Evolutionary conservation across 73 alveolate species (phyloP).

Genomic region (Urostyla sp.): DNA sequence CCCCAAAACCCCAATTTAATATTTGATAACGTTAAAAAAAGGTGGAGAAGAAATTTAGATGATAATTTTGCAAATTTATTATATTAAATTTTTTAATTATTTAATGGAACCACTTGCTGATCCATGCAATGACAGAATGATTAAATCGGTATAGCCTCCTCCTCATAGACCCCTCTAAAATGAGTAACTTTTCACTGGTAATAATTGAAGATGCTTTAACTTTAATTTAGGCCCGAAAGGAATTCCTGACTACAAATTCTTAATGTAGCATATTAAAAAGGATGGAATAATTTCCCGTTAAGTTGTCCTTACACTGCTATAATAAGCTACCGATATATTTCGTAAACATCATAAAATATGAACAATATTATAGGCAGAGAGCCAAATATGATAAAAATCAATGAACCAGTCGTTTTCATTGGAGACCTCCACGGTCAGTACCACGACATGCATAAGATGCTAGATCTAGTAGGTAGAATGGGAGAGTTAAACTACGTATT

Average conservation of each 20-base stretch:
- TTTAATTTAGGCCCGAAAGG: background rate
- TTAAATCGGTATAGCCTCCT: slow-evolving; percentile 50
- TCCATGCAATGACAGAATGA: slow-evolving; percentile 61
- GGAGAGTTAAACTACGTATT: slow-evolving; percentile 55
- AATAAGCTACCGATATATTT: slow-evolving; percentile 8
- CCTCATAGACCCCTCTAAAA: slow-evolving; percentile 60
- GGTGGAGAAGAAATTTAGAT: too few relatives aligned
- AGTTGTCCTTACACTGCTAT: background rate
- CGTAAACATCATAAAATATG: background rate
- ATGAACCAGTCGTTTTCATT: slow-evolving; percentile 64
- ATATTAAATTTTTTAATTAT: too few relatives aligned
- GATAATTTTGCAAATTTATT: too few relatives aligned
- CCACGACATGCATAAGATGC: slow-evolving; percentile 63
- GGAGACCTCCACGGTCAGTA: slow-evolving; percentile 80
- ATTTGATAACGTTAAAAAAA: too few relatives aligned
- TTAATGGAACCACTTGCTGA: slow-evolving; percentile 57
- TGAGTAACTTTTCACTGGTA: slow-evolving; percentile 28
- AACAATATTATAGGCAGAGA: slow-evolving; percentile 5
- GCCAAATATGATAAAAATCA: slow-evolving; percentile 40
- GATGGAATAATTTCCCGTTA: background rate
- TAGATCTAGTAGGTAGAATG: slow-evolving; percentile 23
- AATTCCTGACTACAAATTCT: slow-evolving; percentile 36
- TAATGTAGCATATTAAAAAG: background rate
- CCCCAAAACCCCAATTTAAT: too few relatives aligned
- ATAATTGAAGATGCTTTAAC: background rate